A percentile compares a stretch with the other conserved stretches of the same genome.
phyloP scores from a whole-genome alignment of 1,284 basidiomycete genomes.

The Cutaneotrichosporon spelunceum region DNA sequence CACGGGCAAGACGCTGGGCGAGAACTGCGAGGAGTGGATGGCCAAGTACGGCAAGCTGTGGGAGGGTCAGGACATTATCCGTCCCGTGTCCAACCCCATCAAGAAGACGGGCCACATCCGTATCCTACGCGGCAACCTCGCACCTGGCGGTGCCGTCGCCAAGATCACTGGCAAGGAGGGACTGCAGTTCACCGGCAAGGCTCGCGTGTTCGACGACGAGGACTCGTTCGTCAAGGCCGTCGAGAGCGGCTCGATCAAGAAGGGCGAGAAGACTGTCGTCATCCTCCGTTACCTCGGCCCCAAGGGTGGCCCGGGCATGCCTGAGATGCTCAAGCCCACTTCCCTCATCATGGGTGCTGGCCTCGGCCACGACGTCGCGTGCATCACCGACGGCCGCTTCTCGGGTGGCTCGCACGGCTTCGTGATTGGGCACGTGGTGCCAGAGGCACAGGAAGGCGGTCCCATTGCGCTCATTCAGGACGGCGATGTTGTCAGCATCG shows the following conservation, averaged over 20 bases:
- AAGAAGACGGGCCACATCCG: slow-evolving; percentile 86
- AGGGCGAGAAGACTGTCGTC: slow-evolving; percentile 71
- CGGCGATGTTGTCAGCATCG: slow-evolving; percentile 80
- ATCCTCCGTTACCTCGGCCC: slow-evolving; percentile 95
- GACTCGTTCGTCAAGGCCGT: slow-evolving; percentile 80
- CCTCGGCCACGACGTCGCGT: slow-evolving; percentile 80
- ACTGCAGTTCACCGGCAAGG: slow-evolving; percentile 61
- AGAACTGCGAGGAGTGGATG: slow-evolving; percentile 75
- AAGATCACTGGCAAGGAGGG: slow-evolving; percentile 98
- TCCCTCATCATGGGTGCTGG: slow-evolving; percentile 89
- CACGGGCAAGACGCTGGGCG: slow-evolving; percentile 86
- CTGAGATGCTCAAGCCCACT: slow-evolving; percentile 78
- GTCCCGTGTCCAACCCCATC: slow-evolving; percentile 75
- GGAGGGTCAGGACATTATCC: slow-evolving; percentile 75
- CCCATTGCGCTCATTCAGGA: slow-evolving; percentile 92
- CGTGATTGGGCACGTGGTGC: slow-evolving; percentile 56
- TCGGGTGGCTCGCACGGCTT: slow-evolving; percentile 68
- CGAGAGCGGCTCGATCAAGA: slow-evolving; percentile 74
- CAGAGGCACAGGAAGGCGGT: slow-evolving; percentile 87
- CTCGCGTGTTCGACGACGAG: slow-evolving; percentile 61
- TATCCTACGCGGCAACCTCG: slow-evolving; percentile 84
- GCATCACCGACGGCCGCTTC: slow-evolving; percentile 96
- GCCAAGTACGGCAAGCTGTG: slow-evolving; percentile 69
- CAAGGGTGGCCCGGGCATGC: slow-evolving; percentile 90
- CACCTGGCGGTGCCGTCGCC: slow-evolving; percentile 85